Conservation (phyloP, 306 rosid species). For the Citrullus mucosospermus region DNA sequence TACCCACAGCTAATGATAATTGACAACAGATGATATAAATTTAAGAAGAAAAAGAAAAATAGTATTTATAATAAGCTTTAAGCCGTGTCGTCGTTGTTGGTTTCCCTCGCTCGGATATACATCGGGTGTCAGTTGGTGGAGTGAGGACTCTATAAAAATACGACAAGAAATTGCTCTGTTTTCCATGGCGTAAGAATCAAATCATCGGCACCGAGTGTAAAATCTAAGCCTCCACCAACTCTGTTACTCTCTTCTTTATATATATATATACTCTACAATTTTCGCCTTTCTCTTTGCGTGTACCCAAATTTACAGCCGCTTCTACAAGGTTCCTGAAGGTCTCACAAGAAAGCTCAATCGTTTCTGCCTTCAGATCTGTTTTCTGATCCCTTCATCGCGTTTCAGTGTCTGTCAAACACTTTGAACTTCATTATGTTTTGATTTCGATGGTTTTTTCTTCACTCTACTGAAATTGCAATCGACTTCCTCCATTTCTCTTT, state of each 20-base stretch:
- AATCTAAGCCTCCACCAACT: neutral
- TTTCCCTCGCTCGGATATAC: neutral
- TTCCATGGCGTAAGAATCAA: neutral
- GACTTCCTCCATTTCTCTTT: neutral
- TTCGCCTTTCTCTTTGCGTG: neutral
- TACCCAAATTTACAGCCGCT: neutral
- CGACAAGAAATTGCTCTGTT: constrained; percentile 9
- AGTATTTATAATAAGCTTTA: neutral
- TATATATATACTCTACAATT: neutral
- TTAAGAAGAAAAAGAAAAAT: neutral
- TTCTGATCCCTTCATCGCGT: neutral
- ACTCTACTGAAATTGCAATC: neutral
- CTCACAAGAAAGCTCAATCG: neutral
- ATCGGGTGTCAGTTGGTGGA: neutral
- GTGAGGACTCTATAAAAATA: neutral
- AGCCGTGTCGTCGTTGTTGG: neutral
- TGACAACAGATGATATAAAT: neutral
- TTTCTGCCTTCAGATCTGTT: neutral
- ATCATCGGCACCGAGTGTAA: neutral
- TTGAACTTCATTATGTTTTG: neutral
- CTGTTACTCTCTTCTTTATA: neutral
- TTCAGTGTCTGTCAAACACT: neutral
- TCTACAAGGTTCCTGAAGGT: constrained; percentile 1
- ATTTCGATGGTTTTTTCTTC: neutral
- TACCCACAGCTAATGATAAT: neutral